Evolutionary conservation across 148 eudicot species (phyloP), one percentile per base, ranked within the genome.

Genomic region (Chenopodium quinoa): DNA sequence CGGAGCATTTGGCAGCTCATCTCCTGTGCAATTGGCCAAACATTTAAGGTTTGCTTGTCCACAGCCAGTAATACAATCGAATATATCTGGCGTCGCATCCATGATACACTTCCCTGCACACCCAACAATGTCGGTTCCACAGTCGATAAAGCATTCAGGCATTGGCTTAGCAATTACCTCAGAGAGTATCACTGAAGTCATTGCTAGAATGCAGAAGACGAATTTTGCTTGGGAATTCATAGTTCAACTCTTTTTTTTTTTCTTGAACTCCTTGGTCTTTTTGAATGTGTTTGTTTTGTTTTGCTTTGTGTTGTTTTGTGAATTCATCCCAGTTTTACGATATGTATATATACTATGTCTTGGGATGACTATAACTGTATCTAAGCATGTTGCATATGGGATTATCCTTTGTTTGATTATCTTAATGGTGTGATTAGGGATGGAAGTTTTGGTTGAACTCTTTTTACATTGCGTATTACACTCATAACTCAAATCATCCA

Each of bases 341-440:
- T 23, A 23, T 9, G 54, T 75, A 25, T 82, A 75, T 76, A 76
- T 66, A 54, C 12, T 52, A 0, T 1, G 22, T 13, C 9, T 37
- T 8, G 72, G 62, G 29, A n/a, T 19, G 54, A 37, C 2, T 44
- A 52, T 50, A 50, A 37, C 9, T 27, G 37, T 50, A 50, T 58
- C 40, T 19, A 54, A 54, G 4, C 46, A 40, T 70, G 80, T 78
- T 78, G 81, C 78, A 71, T 82, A 50, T 50, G 60, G 84, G 63
- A 78, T 29, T 46, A 25, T 46, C 22, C 44, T 16, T 25, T 47
- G 68, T 62, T 82, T 78, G 40, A 29, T 82, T 78, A 82, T 82
- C 48, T n/a, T 0, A 16, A 77, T 78, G 22, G 77, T 82, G 84
- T 82, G 84, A 78, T 23, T 12, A 63, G 11, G 40, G 65, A n/a